Percentiles rank a stretch among this genome's conserved stretches.
Conservation (phyloP, 2,329 filamentous ascomycete species). For the Pseudopyrenochaeta lycopersici region DNA sequence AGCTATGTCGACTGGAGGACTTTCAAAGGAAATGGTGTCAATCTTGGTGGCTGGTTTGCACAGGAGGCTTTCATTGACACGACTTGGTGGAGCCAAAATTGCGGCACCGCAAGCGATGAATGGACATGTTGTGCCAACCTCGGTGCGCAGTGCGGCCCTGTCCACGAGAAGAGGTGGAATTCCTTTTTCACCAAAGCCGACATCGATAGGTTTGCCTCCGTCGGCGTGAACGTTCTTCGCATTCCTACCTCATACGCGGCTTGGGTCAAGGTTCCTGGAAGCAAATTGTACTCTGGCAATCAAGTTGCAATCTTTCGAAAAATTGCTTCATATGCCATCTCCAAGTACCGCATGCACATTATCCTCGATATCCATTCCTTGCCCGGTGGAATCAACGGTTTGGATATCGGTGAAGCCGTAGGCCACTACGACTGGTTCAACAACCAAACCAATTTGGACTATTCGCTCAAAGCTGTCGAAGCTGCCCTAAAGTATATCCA, state of each 20-base stretch:
- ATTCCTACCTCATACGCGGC: slow-evolving; percentile 51
- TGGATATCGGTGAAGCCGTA: slow-evolving; percentile 22
- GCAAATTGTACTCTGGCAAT: slow-evolving; percentile 43
- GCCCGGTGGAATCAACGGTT: slow-evolving; percentile 42
- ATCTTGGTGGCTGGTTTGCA: slow-evolving; percentile 47
- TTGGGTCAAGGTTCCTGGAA: slow-evolving; percentile 48
- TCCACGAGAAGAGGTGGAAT: slow-evolving; percentile 41
- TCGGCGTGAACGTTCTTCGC: slow-evolving; percentile 43
- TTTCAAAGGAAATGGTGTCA: slow-evolving; percentile 28
- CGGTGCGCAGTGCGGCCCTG: slow-evolving; percentile 36
- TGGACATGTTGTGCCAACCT: slow-evolving; percentile 46
- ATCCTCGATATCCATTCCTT: slow-evolving; percentile 47
- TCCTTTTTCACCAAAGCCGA: slow-evolving; percentile 39
- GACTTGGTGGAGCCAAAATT: slow-evolving; percentile 33
- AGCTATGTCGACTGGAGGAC: slow-evolving; percentile 21
- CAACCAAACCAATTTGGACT: slow-evolving; percentile 46
- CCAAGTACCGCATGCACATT: slow-evolving; percentile 48
- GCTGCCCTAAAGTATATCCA: slow-evolving; percentile 44
- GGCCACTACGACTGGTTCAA: slow-evolving; percentile 48
- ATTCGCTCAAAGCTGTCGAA: slow-evolving; percentile 44
- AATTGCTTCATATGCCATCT: slow-evolving; percentile 49
- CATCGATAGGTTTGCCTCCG: slow-evolving; percentile 46
- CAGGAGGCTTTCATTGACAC: slow-evolving; percentile 41
- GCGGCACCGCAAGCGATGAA: slow-evolving; percentile 40
- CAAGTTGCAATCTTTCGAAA: slow-evolving; percentile 40